phyloP scores from a whole-genome alignment of 2,329 filamentous ascomycete genomes.

The Hymenoscyphus infarciens region DNA sequence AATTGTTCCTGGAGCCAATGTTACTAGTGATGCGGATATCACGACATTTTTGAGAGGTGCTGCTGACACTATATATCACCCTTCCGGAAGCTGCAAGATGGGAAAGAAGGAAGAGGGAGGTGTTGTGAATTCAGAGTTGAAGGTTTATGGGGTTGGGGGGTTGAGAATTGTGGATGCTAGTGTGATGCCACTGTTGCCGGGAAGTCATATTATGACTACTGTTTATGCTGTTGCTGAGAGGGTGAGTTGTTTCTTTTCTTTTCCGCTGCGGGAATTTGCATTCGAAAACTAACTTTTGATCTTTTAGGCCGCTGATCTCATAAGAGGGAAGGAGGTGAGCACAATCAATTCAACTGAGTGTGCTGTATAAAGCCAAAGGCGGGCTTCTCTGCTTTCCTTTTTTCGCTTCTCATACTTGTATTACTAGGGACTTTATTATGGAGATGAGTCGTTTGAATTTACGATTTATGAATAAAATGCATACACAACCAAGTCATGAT shows the following conservation, averaged over 20 bases:
- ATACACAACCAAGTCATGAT: too few relatives aligned
- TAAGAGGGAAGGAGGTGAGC: background rate
- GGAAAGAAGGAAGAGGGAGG: constrained; percentile 17
- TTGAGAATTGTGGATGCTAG: constrained; percentile 19
- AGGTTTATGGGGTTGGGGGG: constrained; percentile 19
- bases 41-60: constrained; percentile 28
- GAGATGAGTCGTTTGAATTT: too few relatives aligned
- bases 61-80: constrained; percentile 37
- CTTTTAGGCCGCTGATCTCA: background rate
- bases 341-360: background rate
- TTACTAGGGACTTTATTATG: too few relatives aligned
- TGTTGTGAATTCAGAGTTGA: constrained; percentile 20
- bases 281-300: background rate
- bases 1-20: constrained; percentile 30
- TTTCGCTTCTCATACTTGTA: too few relatives aligned
- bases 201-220: constrained; percentile 5
- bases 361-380: background rate
- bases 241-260: constrained; percentile 1
- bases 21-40: constrained; percentile 29
- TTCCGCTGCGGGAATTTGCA: background rate
- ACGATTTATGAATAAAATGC: too few relatives aligned
- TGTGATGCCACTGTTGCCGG: constrained; percentile 8
- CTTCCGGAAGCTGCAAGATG: constrained; percentile 35
- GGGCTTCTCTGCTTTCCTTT: too few relatives aligned
- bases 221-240: constrained; percentile 13